phyloP scores from a whole-genome alignment of 2,329 filamentous ascomycete species.

The Phoma sp. region DNA sequence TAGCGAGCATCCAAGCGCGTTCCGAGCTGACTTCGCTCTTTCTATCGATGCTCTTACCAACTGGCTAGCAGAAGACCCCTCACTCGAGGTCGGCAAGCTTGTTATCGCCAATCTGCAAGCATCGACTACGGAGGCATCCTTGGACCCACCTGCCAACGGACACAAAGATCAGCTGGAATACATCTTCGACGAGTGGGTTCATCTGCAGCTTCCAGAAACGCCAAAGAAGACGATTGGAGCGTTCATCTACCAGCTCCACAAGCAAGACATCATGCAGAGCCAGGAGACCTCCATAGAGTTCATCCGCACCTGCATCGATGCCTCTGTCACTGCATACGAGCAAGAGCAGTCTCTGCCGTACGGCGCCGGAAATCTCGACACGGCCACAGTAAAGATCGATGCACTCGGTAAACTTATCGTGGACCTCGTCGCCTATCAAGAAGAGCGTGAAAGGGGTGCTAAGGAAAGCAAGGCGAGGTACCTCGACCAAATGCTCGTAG shows the following conservation, averaged over 20 bases:
- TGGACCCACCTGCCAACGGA: conserved; percentile 63
- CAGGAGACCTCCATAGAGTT: conserved; percentile 81
- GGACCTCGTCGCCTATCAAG: conserved; percentile 75
- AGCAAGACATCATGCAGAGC: conserved; percentile 72
- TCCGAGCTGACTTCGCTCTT: conserved; percentile 84
- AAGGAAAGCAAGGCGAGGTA: conserved; percentile 71
- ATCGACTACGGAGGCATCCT: conserved; percentile 59
- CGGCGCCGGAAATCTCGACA: conserved; percentile 63
- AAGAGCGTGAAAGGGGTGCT: conserved; percentile 63
- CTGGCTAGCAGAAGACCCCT: conserved; percentile 79
- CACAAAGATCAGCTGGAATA: conserved; percentile 89
- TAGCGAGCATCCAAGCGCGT: conserved; percentile 75
- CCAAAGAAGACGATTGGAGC: conserved; percentile 73
- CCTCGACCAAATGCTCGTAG: conserved; percentile 76
- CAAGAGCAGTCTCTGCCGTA: conserved; percentile 66
- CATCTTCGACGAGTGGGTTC: conserved; percentile 94
- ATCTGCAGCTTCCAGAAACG: conserved; percentile 77
- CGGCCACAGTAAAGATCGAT: conserved; percentile 72
- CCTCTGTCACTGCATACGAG: conserved; percentile 79
- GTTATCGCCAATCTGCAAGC: conserved; percentile 71
- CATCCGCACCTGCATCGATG: conserved; percentile 79
- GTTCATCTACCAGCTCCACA: conserved; percentile 85
- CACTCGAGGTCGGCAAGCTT: conserved; percentile 69
- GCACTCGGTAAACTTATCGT: conserved; percentile 82
- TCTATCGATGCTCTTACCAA: conserved; percentile 81